Base-by-base conservation (phyloP, 768 basidiomycete genomes). In the Terana coerulea region DNA sequence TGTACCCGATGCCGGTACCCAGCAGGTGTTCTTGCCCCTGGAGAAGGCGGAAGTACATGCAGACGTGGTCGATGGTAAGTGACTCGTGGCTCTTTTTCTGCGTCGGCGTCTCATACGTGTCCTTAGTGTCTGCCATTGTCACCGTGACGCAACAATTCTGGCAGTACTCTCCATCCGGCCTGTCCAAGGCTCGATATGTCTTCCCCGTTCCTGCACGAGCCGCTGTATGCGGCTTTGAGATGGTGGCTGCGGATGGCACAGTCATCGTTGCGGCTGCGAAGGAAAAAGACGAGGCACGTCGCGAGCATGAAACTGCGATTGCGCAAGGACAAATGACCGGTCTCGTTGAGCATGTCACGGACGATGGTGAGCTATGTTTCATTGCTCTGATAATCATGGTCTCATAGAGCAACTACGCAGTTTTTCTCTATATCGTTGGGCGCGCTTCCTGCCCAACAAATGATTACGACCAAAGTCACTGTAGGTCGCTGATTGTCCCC, bases 391-490 rank as follows among this genome's bases (percentile, higher is more conserved):
- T 12, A 15, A 8, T n/a, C 46, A 17, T 34, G 7, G 15, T 6
- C n/a, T 26, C 43, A 9, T 40, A 40, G n/a, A 40, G 19, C 19
- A 40, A 9, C 19, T 15, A 40, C 39, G 8, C 10, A 40, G 19
- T 19, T 80, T 43, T 81, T 83, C 59, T 77, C 74, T 0, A 77
- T 84, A 31, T 82, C 81, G 2, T 58, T 83, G 3, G 81, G 81
- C 5, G 75, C 77, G 0, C 72, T 83, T 46, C 76, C 77, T 30
- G 65, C 74, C 0, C 54, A 56, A 2, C 58, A 72, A 31, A 73
- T 62, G 1, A 73, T 81, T 3, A 66, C 64, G 21, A 69, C 2
- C 28, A 5, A 33, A 21, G 9, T 10, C 39, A n/a, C 39, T 22
- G 15, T 15, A 8, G 8, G 39, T 9, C 19, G 21, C 57, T 70